Base-by-base conservation (phyloP, 805 yeast species). In the Starmerella vaccinii region DNA sequence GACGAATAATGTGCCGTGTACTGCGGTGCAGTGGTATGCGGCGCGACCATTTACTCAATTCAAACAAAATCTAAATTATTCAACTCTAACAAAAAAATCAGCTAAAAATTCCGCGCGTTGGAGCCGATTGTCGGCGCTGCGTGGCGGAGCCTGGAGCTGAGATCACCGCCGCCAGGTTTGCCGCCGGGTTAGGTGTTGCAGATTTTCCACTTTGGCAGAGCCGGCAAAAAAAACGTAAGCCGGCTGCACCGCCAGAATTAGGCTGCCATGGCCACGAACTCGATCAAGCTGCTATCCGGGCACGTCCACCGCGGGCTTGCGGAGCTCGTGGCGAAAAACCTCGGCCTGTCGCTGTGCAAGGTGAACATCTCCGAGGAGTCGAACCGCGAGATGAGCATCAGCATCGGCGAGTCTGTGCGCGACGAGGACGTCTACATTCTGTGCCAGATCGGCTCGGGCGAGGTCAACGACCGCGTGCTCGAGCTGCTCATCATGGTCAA, bases 401-500 rank as follows among this genome's bases (percentile, higher is more conserved):
- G 57, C 34, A 82, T 88, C 50, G 92, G 89, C 27, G 95, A 87
- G 64, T 80, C 90, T 26, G 84, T 87, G n/a, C 77, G 96, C 67
- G 95, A 87, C 65, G 95, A 88, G 65, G 96, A 87, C 60, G 69
- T 65, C 26, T 67, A 62, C 50, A 63, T 65, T 45, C 49, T 65
- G 44, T 60, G 65, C 50, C 96, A 87, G 64, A 86, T 88, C 2
- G 95, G 95, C 21, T 77, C 82, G 57, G 95, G 94, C 35, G 84
- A 78, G 48, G 77, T 92, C 50, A 90, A 90, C 65, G 95, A 89
- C 66, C 75, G 82, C 56, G 74, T 92, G 47, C 75, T 92, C 80
- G 98, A 92, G 67, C 71, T 90, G 45, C 72, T 92, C 56, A 81
- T 90, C 53, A 82, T 90, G 82, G 78, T 92, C 57, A 88, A 87